Evolutionary conservation across 805 yeast species (phyloP).

Genomic region (Saccharomycopsis sp.): DNA sequence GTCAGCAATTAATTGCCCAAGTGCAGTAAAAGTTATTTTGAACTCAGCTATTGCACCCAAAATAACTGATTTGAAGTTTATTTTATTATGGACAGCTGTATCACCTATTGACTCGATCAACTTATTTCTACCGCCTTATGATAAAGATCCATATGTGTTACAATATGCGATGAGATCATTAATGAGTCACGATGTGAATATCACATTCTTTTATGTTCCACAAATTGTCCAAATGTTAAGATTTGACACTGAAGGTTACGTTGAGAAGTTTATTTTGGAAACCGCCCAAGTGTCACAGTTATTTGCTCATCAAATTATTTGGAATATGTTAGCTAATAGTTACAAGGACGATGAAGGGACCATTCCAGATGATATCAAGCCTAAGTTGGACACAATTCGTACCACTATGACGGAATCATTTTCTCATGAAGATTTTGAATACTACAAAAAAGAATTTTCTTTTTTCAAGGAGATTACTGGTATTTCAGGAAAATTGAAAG

Average conservation of each 20-base stretch:
- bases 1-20: conserved; percentile 46
- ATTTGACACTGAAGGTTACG: conserved; percentile 77
- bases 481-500: conserved; percentile 91
- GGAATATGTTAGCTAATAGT: conserved; percentile 95
- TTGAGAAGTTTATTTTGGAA: conserved; percentile 81
- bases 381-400: conserved; percentile 69
- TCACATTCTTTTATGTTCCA: conserved; percentile 94
- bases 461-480: conserved; percentile 89
- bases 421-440: conserved; percentile 50
- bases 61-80: conserved; percentile 22
- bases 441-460: conserved; percentile 75
- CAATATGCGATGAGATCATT: conserved; percentile 90
- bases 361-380: conserved; percentile 76
- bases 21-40: conserved; percentile 50
- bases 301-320: conserved; percentile 95
- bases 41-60: too few relatives aligned
- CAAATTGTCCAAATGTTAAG: conserved; percentile 92
- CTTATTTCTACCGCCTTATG: conserved; percentile 69
- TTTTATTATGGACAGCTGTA: conserved; percentile 62
- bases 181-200: conserved; percentile 78
- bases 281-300: conserved; percentile 86
- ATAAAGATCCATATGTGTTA: conserved; percentile 55
- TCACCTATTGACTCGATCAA: conserved; percentile 83
- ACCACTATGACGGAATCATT: conserved; percentile 56
- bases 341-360: conserved; percentile 84